These are phyloP conservation scores for Fusarium hainanense DNA, from an alignment of 2,329 filamentous ascomycete genomes.

Conservation along the genomic window DNA sequence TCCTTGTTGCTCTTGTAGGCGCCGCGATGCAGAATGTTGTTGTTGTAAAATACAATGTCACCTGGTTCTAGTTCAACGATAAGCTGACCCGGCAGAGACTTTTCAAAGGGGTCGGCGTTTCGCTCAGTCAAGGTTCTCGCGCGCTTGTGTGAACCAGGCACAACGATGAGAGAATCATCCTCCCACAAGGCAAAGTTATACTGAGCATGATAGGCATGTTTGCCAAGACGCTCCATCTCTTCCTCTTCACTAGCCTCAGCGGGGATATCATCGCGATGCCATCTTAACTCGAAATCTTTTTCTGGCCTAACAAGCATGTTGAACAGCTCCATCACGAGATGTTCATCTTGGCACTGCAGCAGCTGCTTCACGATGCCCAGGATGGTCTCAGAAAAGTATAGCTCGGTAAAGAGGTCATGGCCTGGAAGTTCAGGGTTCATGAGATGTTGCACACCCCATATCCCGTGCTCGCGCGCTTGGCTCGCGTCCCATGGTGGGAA, in stretches of 20 bases:
- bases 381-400: conserved; percentile 78
- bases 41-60: conserved; percentile 89
- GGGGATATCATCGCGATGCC: conserved; percentile 88
- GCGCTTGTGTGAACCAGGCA: conserved; percentile 80
- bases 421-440: conserved; percentile 77
- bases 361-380: conserved; percentile 73
- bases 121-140: conserved; percentile 78
- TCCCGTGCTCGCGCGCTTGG: conserved; percentile 68
- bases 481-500: conserved; percentile 85
- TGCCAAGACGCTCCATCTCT: conserved; percentile 69
- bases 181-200: conserved; percentile 87
- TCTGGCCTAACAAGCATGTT: conserved; percentile 85
- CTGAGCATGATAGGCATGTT: conserved; percentile 79
- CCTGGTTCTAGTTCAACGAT: conserved; percentile 75
- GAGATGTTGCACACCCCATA: conserved; percentile 91
- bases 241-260: conserved; percentile 73
- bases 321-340: conserved; percentile 87
- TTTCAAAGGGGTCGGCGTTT: conserved; percentile 72
- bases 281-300: conserved; percentile 76
- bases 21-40: conserved; percentile 84
- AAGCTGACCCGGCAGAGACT: conserved; percentile 70
- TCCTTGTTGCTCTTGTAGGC: conserved; percentile 70
- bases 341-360: conserved; percentile 65
- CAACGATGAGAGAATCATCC: conserved; percentile 78
- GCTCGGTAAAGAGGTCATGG: conserved; percentile 68